Base-by-base conservation (phyloP, 768 basidiomycete genomes). In the Kondoa malvinella region DNA sequence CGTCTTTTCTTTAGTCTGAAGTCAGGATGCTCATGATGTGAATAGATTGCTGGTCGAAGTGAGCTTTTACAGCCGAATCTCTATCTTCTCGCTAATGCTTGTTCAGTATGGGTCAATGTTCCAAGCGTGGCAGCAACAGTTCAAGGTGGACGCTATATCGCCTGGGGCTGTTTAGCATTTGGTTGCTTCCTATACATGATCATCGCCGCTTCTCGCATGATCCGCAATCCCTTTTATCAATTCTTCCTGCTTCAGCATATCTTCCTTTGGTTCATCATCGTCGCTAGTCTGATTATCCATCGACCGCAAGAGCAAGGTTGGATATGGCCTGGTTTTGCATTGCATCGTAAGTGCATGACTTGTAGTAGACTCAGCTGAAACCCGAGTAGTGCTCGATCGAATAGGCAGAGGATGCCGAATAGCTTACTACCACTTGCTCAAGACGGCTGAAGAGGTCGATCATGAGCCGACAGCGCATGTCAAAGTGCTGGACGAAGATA, bases 161-260 rank as follows among this genome's bases (percentile, higher is more conserved):
- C 40, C 8, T 63, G 61, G 61, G 61, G 61, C 61, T 31, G 27
- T 14, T 17, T 63, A 33, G 61, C 61, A 3, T 63, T 63, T n/a
- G 33, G 17, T 14, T 8, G 3, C 61, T 63, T 63, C 61, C 3
- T 27, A 16, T 63, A 33, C 29, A 63, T 63, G 61, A 33, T 63
- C 8, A 21, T 63, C 3, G 61, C 61, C 27, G 33, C 29, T 29
- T 3, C 14, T 32, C 61, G 61, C 27, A 17, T 26, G 4, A 50
- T 50, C 21, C 8, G 40, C 8, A 50, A 50, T 50, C 40, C 12
- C 12, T 8, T 21, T 8, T 50, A 50, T 50, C 40, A 50, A 50
- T 50, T 17, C 33, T 32, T 27, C 61, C 32, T 27, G 27, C 8
- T 50, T 50, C 40, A 50, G 21, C 40, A 50, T 21, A 50, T 50